A percentile compares a stretch with the other conserved stretches of the same genome.
phyloP scores from a whole-genome alignment of 2,329 filamentous ascomycete species.

The Colletotrichum musicola region DNA sequence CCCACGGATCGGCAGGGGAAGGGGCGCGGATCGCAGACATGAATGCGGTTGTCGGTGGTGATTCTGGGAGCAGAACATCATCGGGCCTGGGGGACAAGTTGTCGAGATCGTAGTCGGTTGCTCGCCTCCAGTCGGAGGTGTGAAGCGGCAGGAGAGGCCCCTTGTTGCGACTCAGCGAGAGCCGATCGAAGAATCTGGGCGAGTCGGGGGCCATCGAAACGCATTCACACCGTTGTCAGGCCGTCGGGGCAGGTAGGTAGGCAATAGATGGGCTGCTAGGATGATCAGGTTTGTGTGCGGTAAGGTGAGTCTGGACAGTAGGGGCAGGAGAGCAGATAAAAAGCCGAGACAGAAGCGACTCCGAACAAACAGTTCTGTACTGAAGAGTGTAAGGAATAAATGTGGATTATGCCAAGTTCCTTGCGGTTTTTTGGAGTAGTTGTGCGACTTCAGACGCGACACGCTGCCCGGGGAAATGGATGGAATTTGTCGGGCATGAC shows the following conservation, averaged over 20 bases:
- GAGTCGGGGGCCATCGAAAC: constrained; percentile 35
- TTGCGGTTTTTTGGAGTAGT: not conserved
- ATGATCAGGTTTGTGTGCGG: no score
- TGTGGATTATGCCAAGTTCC: no score
- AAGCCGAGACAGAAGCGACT: not conserved
- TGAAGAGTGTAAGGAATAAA: no score
- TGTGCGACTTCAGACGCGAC: not conserved
- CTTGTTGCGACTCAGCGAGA: constrained; percentile 34
- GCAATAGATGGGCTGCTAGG: not conserved
- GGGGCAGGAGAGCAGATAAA: not conserved
- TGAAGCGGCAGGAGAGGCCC: constrained; percentile 46
- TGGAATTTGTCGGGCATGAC: not conserved
- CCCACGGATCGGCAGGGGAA: constrained; percentile 31
- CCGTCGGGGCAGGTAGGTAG: constrained; percentile 3
- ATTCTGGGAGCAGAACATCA: constrained; percentile 43
- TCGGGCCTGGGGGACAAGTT: constrained; percentile 54
- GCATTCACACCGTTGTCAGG: constrained; percentile 4
- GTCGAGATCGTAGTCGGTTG: constrained; percentile 54
- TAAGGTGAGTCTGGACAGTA: not conserved
- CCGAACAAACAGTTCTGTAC: not conserved
- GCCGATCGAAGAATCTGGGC: constrained; percentile 36
- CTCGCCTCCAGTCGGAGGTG: constrained; percentile 40
- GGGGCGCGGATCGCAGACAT: constrained; percentile 28
- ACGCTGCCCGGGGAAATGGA: not conserved
- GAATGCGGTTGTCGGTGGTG: constrained; percentile 39